Percentiles rank a stretch among this genome's conserved stretches.
phyloP scores from a whole-genome alignment of 1,139 yeast genomes.

The Lodderomyces oxycetoniae region DNA sequence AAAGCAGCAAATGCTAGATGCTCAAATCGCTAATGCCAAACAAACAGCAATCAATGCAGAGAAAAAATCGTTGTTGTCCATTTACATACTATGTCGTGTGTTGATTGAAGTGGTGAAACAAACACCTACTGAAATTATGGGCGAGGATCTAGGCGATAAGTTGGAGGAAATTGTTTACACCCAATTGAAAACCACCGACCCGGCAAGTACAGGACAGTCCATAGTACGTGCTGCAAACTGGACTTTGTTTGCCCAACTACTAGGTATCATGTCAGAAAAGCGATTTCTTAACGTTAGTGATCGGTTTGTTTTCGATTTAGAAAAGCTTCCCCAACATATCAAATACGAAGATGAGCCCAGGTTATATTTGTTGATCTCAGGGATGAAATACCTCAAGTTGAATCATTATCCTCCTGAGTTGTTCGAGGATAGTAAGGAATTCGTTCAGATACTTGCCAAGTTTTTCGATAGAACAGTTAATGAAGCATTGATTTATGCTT shows the following conservation, averaged over 20 bases:
- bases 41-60: slow-evolving; percentile 80
- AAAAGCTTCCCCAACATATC: slow-evolving; percentile 60
- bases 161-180: slow-evolving; percentile 91
- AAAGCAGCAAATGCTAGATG: slow-evolving; percentile 28
- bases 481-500: slow-evolving; percentile 64
- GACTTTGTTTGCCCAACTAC: slow-evolving; percentile 83
- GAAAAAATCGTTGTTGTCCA: slow-evolving; percentile 78
- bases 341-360: slow-evolving; percentile 62
- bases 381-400: slow-evolving; percentile 80
- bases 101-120: slow-evolving; percentile 90
- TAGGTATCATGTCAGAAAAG: slow-evolving; percentile 86
- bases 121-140: slow-evolving; percentile 66
- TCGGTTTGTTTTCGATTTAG: slow-evolving; percentile 87
- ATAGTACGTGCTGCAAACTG: slow-evolving; percentile 85
- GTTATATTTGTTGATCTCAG: slow-evolving; percentile 73
- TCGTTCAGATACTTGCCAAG: slow-evolving; percentile 77
- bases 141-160: slow-evolving; percentile 76
- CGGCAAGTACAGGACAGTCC: slow-evolving; percentile 56
- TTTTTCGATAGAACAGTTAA: slow-evolving; percentile 68
- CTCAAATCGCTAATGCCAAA: slow-evolving; percentile 53
- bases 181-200: slow-evolving; percentile 85
- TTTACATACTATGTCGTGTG: slow-evolving; percentile 88
- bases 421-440: slow-evolving; percentile 91
- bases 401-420: slow-evolving; percentile 82
- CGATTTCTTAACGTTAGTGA: slow-evolving; percentile 87